These are phyloP conservation scores for Barnettozyma pratensis DNA, from an alignment of 805 yeast genomes.

Conservation along the genomic window DNA sequence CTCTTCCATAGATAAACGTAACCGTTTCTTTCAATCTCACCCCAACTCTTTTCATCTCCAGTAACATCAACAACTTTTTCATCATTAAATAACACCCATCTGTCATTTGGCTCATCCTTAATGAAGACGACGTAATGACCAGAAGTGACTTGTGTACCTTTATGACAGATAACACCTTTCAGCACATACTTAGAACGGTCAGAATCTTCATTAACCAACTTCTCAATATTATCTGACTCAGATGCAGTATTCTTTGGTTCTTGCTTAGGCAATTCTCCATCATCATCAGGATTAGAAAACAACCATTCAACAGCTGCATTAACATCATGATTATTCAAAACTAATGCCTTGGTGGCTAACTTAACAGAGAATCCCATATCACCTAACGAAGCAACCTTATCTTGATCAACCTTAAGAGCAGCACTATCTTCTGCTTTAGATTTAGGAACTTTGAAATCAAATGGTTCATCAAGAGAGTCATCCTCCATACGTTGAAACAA, in stretches of 20 bases:
- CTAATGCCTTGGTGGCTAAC: constrained; percentile 69
- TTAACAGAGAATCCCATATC: constrained; percentile 75
- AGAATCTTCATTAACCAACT: constrained; percentile 3
- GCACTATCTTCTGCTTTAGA: constrained; percentile 7
- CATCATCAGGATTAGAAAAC: constrained; percentile 74
- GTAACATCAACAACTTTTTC: constrained; percentile 71
- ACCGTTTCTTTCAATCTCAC: constrained; percentile 37
- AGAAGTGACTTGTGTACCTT: constrained; percentile 79
- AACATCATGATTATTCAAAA: constrained; percentile 51
- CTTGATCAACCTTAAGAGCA: constrained; percentile 25
- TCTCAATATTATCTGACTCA: constrained; percentile 5
- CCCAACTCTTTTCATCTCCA: constrained; percentile 27
- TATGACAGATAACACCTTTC: constrained; percentile 73
- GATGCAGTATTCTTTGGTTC: background rate
- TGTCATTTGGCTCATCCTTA: constrained; percentile 32
- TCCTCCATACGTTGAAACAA: constrained; percentile 86
- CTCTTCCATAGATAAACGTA: constrained; percentile 38
- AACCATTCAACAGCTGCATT: constrained; percentile 91
- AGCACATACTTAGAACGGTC: constrained; percentile 36
- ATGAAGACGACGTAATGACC: constrained; percentile 86
- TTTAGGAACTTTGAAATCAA: constrained; percentile 10
- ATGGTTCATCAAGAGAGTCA: constrained; percentile 56
- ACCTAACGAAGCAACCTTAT: constrained; percentile 41
- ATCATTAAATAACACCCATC: constrained; percentile 79
- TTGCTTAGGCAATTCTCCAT: constrained; percentile 45